Evolutionary conservation across 306 rosid species (phyloP), one percentile per base, ranked within the genome.

Genomic region (Astragalus glycyphyllos): DNA sequence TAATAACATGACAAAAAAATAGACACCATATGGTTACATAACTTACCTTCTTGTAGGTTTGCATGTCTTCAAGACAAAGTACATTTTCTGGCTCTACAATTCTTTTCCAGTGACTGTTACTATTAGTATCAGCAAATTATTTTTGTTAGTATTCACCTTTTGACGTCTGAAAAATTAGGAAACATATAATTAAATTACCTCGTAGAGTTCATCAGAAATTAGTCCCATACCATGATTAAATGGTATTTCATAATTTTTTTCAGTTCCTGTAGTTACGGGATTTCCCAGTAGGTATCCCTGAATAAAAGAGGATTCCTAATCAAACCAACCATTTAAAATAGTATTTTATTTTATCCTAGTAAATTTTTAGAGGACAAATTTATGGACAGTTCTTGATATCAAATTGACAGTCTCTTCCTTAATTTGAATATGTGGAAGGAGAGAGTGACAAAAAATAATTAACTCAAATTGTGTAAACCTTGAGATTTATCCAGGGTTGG

Each of bases 271-370:
- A 8, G 87, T 87, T 4, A 0, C 0, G 3, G 87, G 76, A 62
- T 87, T 85, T 23, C 91, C 89, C 2, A 69, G 56, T 38, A 83
- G 14, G 69, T 87, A 90, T 49, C 96, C 96, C 87, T 89, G 53
- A 2, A 41, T 9, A 14, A 50, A 50, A 37, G 6, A 20, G 37
- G 40, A 44, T 8, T 44, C 56, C 31, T 11, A n/a, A 13, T 55
- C 41, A 54, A 26, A 26, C 31, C 31, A 26, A 20, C 23, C 23
- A 7, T 6, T 11, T 1, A 8, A 40, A 40, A 2, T 40, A 40
- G 23, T 6, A 6, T 13, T 48, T 48, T 13, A 6, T n/a, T 47
- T 49, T 49, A 49, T 15, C 29, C 11, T 49, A 7, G 55, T 49
- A 10, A 7, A 14, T 14, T 49, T 49, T 2, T 49, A 49, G 56